A percentile compares a stretch with the other conserved stretches of the same genome.
phyloP scores from a whole-genome alignment of 441 rosid genomes.

The Raphanus hybrid region DNA sequence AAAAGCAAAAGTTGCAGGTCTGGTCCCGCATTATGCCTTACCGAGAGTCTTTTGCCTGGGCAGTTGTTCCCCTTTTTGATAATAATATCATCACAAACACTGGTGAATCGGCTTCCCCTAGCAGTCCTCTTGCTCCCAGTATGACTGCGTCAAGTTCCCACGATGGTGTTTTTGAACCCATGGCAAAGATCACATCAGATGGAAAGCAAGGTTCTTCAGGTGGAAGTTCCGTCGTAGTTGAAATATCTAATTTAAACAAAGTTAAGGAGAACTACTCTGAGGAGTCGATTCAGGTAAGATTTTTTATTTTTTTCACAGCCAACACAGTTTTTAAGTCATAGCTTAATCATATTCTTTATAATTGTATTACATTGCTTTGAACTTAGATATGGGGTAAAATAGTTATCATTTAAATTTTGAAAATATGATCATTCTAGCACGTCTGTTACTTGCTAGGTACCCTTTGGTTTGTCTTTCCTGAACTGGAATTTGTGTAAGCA shows the following conservation, averaged over 20 bases:
- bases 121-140: slow-evolving; percentile 96
- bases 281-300: slow-evolving; percentile 92
- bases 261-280: slow-evolving; percentile 98
- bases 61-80: slow-evolving; percentile 97
- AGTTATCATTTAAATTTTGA: not conserved
- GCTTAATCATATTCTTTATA: slow-evolving; percentile 6
- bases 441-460: slow-evolving; percentile 30
- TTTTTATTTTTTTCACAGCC: slow-evolving; percentile 5
- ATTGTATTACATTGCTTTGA: slow-evolving; percentile 27
- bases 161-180: slow-evolving; percentile 82
- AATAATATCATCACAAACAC: slow-evolving; percentile 77
- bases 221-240: slow-evolving; percentile 91
- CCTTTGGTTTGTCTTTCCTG: slow-evolving; percentile 14
- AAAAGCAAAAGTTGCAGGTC: slow-evolving; percentile 97
- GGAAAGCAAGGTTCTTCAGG: slow-evolving; percentile 87
- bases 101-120: slow-evolving; percentile 96
- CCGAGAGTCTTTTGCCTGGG: slow-evolving; percentile 99
- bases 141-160: slow-evolving; percentile 91
- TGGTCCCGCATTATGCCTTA: slow-evolving; percentile 99
- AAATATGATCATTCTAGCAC: not conserved
- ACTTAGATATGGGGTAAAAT: slow-evolving; percentile 6
- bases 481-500: slow-evolving; percentile 28
- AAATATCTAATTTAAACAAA: slow-evolving; percentile 95
- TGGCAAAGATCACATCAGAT: slow-evolving; percentile 87
- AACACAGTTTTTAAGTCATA: not conserved